A percentile compares a stretch with the other conserved stretches of the same genome.
Conservation (phyloP, 495 filamentous ascomycete species). For the Endocarpon pusillum region DNA sequence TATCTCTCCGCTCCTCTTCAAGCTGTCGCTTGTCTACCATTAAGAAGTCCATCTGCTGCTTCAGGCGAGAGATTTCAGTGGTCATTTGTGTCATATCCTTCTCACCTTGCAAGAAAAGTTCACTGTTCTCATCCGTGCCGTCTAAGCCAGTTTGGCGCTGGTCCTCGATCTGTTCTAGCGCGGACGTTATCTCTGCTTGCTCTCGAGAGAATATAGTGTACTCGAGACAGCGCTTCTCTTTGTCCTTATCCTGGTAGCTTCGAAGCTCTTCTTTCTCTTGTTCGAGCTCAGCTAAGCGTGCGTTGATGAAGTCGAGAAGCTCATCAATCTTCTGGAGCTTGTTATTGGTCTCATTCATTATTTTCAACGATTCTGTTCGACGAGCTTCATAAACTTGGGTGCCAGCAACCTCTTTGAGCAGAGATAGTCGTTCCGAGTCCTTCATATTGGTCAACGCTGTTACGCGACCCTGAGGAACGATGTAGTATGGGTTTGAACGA, state of each 20-base stretch:
- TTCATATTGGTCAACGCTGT: conserved; percentile 98
- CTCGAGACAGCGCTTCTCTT: conserved; percentile 78
- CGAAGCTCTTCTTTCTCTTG: conserved; percentile 93
- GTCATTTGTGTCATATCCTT: conserved; percentile 64
- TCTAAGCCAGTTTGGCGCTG: conserved; percentile 64
- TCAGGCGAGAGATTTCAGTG: conserved; percentile 56
- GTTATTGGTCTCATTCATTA: conserved; percentile 92
- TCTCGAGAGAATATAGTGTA: conserved; percentile 88
- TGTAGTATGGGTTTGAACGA: conserved; percentile 96
- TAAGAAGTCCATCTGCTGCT: conserved; percentile 68
- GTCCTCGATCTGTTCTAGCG: conserved; percentile 71
- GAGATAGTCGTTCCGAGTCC: conserved; percentile 68
- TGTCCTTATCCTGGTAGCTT: conserved; percentile 86
- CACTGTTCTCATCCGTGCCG: conserved; percentile 63
- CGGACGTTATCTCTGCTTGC: conserved; percentile 56
- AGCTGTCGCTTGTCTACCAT: conserved; percentile 75
- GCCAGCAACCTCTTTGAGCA: conserved; percentile 93
- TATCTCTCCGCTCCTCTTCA: conserved; percentile 76
- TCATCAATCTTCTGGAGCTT: conserved; percentile 92
- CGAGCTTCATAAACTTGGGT: conserved; percentile 93
- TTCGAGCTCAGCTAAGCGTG: conserved; percentile 75
- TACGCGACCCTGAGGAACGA: conserved; percentile 92
- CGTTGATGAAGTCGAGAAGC: conserved; percentile 73
- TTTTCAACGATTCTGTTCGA: conserved; percentile 76
- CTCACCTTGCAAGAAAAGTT: conserved; percentile 62